A percentile compares a stretch with the other conserved stretches of the same genome.
These are phyloP conservation scores for Erysiphe neolycopersici DNA, from an alignment of 2,329 filamentous ascomycete genomes.

Conservation along the genomic window DNA sequence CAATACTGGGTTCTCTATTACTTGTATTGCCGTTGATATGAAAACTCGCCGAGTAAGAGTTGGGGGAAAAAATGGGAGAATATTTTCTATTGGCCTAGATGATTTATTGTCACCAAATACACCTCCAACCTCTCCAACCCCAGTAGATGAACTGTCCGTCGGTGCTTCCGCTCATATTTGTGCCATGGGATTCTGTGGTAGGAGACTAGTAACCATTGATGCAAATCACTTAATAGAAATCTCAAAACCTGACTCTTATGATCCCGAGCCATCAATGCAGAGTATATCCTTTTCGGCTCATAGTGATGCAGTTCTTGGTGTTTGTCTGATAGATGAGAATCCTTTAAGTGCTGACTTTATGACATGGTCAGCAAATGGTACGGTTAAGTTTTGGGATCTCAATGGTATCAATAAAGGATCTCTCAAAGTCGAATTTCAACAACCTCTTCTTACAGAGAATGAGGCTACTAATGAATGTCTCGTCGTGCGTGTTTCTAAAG, in stretches of 20 bases:
- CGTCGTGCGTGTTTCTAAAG: conserved; percentile 29
- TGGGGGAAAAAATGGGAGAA: conserved; percentile 15
- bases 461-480: conserved; percentile 31
- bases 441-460: conserved; percentile 22
- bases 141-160: conserved; percentile 3
- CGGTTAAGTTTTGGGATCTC: conserved; percentile 56
- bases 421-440: conserved; percentile 43
- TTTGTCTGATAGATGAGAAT: conserved; percentile 38
- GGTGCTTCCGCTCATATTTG: conserved; percentile 20
- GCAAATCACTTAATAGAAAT: conserved; percentile 49
- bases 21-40: conserved; percentile 15
- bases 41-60: conserved; percentile 14
- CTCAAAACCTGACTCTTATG: conserved; percentile 8
- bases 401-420: conserved; percentile 41
- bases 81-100: conserved; percentile 25
- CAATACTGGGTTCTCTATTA: conserved; percentile 33
- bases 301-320: conserved; percentile 42
- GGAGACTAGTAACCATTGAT: conserved; percentile 51
- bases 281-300: conserved; percentile 31
- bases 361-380: conserved; percentile 67
- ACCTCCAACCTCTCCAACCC: conserved; percentile 11
- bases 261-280: conserved; percentile 14
- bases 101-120: conserved; percentile 13
- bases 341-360: conserved; percentile 44
- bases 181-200: conserved; percentile 40